Evolutionary conservation across 2,329 filamentous ascomycete genomes (phyloP).

Genomic region (Alternaria hordeiaustralica): DNA sequence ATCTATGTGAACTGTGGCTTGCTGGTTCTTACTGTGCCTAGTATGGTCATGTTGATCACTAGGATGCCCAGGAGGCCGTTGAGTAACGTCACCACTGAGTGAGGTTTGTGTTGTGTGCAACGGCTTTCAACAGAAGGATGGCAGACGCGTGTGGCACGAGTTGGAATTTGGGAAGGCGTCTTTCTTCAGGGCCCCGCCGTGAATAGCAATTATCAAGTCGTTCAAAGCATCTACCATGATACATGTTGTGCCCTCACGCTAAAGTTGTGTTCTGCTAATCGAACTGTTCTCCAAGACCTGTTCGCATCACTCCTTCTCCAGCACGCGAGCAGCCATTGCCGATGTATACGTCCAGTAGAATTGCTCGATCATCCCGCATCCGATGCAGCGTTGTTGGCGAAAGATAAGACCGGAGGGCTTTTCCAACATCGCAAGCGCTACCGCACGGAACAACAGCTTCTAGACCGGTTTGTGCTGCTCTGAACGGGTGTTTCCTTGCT

Average conservation of each 20-base stretch:
- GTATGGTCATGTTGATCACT: constrained; percentile 10
- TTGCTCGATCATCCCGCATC: background rate
- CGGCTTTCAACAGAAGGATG: background rate
- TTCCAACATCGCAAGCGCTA: background rate
- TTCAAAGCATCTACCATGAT: background rate
- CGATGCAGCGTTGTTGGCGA: background rate
- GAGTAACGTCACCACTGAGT: background rate
- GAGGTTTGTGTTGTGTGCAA: background rate
- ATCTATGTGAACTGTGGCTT: constrained; percentile 13
- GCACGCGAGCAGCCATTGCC: background rate
- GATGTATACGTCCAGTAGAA: background rate
- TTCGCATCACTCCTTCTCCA: background rate
- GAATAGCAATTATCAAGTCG: background rate
- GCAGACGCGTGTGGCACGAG: background rate
- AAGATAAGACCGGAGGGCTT: background rate
- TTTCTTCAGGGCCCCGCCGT: background rate
- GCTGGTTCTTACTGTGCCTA: constrained; percentile 8
- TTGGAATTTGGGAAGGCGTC: background rate
- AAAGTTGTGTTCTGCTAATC: background rate
- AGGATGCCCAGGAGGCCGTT: constrained; percentile 8
- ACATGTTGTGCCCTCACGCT: background rate
- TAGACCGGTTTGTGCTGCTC: background rate
- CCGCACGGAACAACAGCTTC: background rate
- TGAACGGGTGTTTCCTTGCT: background rate
- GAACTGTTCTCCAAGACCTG: background rate